These are phyloP conservation scores for Phialophora macrospora DNA, from an alignment of 2,329 filamentous ascomycete genomes.

Conservation along the genomic window DNA sequence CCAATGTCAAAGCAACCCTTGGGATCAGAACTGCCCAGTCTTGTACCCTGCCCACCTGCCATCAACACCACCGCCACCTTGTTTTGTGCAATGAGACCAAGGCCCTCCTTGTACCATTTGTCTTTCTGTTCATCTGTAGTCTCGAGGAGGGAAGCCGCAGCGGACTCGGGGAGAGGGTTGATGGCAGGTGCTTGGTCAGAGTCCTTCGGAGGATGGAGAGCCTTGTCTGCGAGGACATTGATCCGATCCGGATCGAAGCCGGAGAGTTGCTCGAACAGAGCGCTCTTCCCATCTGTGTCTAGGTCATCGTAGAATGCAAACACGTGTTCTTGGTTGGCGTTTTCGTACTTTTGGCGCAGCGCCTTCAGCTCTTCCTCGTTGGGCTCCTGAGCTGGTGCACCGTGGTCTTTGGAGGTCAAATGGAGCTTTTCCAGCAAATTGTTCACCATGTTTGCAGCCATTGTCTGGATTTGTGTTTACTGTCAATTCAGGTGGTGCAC, in stretches of 20 bases:
- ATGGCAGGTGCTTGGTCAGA: conserved; percentile 61
- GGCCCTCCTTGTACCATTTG: conserved; percentile 77
- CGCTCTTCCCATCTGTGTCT: conserved; percentile 70
- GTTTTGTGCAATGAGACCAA: conserved; percentile 69
- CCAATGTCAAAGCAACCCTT: conserved; percentile 99
- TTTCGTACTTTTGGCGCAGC: conserved; percentile 73
- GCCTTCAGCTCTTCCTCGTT: conserved; percentile 68
- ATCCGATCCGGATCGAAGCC: conserved; percentile 83
- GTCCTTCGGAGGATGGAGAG: conserved; percentile 74
- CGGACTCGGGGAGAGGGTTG: conserved; percentile 85
- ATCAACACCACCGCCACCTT: conserved; percentile 87
- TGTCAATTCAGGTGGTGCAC: conserved; percentile 3
- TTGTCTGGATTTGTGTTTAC: conserved; percentile 39
- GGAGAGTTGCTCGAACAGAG: conserved; percentile 79
- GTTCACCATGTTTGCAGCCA: conserved; percentile 53
- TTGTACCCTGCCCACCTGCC: conserved; percentile 95
- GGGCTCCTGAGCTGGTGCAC: conserved; percentile 55
- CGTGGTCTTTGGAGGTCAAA: conserved; percentile 44
- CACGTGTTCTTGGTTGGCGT: conserved; percentile 78
- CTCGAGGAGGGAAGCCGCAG: conserved; percentile 89
- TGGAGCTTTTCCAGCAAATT: conserved; percentile 56
- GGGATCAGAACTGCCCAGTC: conserved; percentile 89
- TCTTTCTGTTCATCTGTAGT: conserved; percentile 77
- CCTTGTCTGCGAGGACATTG: conserved; percentile 82
- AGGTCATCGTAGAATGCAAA: conserved; percentile 88